Conservation (phyloP, 139 green algal genomes). For the Chlorella vulgaris region DNA sequence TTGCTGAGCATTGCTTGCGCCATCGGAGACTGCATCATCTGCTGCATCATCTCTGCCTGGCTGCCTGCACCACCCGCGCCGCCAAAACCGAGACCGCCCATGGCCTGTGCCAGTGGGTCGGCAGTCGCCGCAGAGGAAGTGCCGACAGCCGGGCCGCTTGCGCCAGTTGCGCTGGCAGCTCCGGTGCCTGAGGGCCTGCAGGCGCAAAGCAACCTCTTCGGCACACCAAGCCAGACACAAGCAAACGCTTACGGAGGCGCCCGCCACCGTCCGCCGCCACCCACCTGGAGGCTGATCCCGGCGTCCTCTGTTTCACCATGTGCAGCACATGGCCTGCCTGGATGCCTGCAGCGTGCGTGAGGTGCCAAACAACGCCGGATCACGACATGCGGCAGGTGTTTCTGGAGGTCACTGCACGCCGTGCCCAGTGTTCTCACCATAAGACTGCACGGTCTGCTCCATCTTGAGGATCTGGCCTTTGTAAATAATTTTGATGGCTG, state of each 20-base stretch:
- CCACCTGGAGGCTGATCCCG: constrained; percentile 1
- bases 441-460: constrained; percentile 76
- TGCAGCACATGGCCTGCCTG: constrained; percentile 73
- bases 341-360: constrained; percentile 59
- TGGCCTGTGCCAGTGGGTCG: constrained; percentile 2
- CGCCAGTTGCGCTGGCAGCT: not conserved
- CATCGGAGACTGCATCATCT: constrained; percentile 70
- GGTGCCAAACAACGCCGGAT: not conserved
- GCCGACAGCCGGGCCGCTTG: constrained; percentile 8
- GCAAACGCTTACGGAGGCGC: not conserved
- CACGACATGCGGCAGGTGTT: not conserved
- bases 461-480: constrained; percentile 94
- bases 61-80: constrained; percentile 14
- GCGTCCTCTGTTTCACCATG: constrained; percentile 53
- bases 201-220: not conserved
- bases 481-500: constrained; percentile 90
- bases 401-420: not conserved
- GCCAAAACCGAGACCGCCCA: not conserved
- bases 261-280: not conserved
- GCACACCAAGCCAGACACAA: not conserved
- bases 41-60: constrained; percentile 62
- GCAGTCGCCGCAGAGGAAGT: not conserved
- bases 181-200: not conserved
- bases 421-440: constrained; percentile 58
- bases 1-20: constrained; percentile 82